phyloP scores from a whole-genome alignment of 2,329 filamentous ascomycete genomes.

The Xylariaceae sp. region DNA sequence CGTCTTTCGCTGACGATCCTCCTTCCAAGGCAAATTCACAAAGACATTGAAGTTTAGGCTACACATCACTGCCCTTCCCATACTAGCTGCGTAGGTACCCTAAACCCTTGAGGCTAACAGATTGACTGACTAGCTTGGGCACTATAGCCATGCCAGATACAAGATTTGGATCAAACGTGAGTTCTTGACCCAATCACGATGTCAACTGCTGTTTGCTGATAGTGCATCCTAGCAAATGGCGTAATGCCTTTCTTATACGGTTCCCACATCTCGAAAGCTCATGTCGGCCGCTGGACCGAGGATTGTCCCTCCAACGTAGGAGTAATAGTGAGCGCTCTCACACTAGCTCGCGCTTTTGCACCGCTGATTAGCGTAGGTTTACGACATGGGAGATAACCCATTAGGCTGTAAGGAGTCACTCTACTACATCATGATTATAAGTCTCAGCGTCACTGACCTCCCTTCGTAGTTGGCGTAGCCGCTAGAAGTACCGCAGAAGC shows the following conservation, averaged over 20 bases:
- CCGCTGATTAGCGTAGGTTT: slow-evolving; percentile 39
- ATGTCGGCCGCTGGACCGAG: slow-evolving; percentile 41
- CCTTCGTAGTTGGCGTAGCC: slow-evolving; percentile 15
- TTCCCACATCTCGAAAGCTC: slow-evolving; percentile 68
- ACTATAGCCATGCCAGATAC: slow-evolving; percentile 87
- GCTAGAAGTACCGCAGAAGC: slow-evolving; percentile 33
- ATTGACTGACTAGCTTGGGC: slow-evolving; percentile 49
- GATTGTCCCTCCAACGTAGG: slow-evolving; percentile 93
- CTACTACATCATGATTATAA: no score
- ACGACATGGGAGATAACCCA: slow-evolving; percentile 90
- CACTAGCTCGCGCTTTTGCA: background rate
- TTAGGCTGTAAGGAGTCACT: slow-evolving; percentile 55
- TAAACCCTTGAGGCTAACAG: background rate
- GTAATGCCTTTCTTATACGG: slow-evolving; percentile 98
- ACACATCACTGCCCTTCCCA: slow-evolving; percentile 81
- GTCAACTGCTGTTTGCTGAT: slow-evolving; percentile 2
- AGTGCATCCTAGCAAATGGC: slow-evolving; percentile 58
- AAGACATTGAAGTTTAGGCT: slow-evolving; percentile 95
- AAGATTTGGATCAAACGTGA: slow-evolving; percentile 90
- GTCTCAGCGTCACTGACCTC: slow-evolving; percentile 5
- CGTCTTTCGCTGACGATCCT: background rate
- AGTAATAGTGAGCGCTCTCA: slow-evolving; percentile 54
- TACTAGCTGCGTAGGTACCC: slow-evolving; percentile 64
- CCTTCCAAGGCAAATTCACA: slow-evolving; percentile 76
- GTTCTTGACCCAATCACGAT: background rate